Conservation (phyloP, 148 eudicot species). For the Rhododendron williamsianum region DNA sequence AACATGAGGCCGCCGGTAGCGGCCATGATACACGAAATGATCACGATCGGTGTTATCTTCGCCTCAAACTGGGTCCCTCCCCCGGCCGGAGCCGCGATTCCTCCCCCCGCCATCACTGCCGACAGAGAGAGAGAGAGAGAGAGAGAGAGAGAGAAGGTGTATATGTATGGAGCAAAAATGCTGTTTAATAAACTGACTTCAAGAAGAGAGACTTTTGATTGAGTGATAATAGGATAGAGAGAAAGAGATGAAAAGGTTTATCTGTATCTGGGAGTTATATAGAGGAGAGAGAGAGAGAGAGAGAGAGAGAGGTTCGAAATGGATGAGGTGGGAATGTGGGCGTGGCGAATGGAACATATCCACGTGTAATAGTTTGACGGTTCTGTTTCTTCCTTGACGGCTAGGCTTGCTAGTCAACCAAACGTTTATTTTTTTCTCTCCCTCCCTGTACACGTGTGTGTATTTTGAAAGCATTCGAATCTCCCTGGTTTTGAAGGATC, state of each 20-base stretch:
- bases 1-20: conserved; percentile 98
- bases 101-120: conserved; percentile 71
- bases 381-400: conserved; percentile 13
- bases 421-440: conserved; percentile 7
- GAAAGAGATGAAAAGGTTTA: background rate
- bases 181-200: background rate
- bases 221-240: background rate
- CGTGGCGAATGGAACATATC: background rate
- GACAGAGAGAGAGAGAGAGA: background rate
- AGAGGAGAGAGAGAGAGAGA: background rate
- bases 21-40: conserved; percentile 87
- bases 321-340: background rate
- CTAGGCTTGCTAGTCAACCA: conserved; percentile 21
- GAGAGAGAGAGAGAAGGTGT: background rate
- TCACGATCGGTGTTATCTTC: conserved; percentile 82
- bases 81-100: conserved; percentile 37
- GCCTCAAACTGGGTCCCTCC: conserved; percentile 77
- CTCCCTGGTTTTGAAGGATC: background rate
- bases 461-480: too few species aligned
- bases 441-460: too few species aligned
- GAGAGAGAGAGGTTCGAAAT: background rate
- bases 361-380: conserved; percentile 10
- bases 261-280: background rate
- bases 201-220: background rate
- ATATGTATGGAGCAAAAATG: background rate